A percentile compares a stretch with the other conserved stretches of the same genome.
phyloP scores from a whole-genome alignment of 306 rosid genomes.

The Purshia tridentata region DNA sequence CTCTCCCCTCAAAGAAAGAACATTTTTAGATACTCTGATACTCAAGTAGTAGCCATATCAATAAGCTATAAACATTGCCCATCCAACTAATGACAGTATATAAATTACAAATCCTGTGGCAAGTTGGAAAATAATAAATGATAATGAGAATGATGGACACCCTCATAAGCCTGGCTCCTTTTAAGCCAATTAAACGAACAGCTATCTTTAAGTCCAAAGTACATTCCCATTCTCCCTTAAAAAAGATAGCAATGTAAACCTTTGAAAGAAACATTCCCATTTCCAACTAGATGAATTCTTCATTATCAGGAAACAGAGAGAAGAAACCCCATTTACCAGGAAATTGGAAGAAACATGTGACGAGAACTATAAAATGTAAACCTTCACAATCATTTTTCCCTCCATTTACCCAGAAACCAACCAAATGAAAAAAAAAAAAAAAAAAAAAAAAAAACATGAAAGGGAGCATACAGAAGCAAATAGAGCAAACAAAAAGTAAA shows the following conservation, averaged over 20 bases:
- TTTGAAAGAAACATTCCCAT: too few relatives aligned
- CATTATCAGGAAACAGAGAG: neutral
- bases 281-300: too few relatives aligned
- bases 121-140: neutral
- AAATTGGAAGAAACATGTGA: neutral
- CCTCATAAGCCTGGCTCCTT: neutral
- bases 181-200: too few relatives aligned
- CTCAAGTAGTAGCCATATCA: neutral
- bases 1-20: neutral
- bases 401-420: slow-evolving; percentile 1
- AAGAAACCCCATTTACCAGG: neutral
- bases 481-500: neutral
- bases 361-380: neutral
- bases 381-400: neutral
- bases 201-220: too few relatives aligned
- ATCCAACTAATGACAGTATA: neutral
- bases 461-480: neutral
- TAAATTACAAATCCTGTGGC: neutral
- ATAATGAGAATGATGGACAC: neutral
- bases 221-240: too few relatives aligned
- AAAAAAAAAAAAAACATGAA: neutral
- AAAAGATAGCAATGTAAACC: too few relatives aligned
- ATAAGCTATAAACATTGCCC: neutral
- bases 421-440: neutral
- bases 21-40: neutral